phyloP scores from a whole-genome alignment of 768 basidiomycete genomes.

The Kwoniella sp. region DNA sequence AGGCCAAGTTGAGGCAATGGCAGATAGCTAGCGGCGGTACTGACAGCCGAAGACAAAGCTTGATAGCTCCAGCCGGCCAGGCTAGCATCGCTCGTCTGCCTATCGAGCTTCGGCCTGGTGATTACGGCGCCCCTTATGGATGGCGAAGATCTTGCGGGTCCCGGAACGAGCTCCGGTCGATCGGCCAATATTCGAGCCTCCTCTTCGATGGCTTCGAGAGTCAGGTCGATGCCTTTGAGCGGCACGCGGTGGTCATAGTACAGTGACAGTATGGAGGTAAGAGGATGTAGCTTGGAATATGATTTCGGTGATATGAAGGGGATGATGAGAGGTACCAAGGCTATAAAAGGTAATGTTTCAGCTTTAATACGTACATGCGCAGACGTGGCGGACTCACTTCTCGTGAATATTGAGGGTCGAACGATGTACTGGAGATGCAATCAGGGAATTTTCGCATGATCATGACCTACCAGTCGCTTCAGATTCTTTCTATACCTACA shows the following conservation, averaged over 20 bases:
- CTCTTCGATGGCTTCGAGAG: conserved; percentile 16
- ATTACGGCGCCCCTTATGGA: neutral
- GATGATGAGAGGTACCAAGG: conserved; percentile 24
- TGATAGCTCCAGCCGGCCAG: conserved; percentile 14
- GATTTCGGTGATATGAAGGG: conserved; percentile 40
- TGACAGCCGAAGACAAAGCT: conserved; percentile 9
- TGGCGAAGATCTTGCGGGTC: too few species aligned
- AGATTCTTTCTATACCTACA: conserved; percentile 35
- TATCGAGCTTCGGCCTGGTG: neutral
- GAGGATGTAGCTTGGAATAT: conserved; percentile 34
- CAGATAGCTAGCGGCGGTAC: conserved; percentile 16
- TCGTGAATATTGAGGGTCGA: conserved; percentile 34
- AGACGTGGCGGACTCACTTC: conserved; percentile 14
- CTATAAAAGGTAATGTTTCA: conserved; percentile 4
- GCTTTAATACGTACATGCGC: neutral
- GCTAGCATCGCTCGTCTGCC: conserved; percentile 5
- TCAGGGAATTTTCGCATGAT: too few species aligned
- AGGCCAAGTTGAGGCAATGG: conserved; percentile 3
- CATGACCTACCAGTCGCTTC: conserved; percentile 25
- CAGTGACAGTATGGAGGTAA: conserved; percentile 23
- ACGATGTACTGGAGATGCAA: conserved; percentile 32
- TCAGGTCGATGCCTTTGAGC: conserved; percentile 22
- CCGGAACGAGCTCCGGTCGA: conserved; percentile 13
- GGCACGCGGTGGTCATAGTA: conserved; percentile 13
- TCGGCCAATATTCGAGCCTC: conserved; percentile 20